Evolutionary conservation across 257 asterid genomes (phyloP).

Genomic region (Eucommia ulmoides): DNA sequence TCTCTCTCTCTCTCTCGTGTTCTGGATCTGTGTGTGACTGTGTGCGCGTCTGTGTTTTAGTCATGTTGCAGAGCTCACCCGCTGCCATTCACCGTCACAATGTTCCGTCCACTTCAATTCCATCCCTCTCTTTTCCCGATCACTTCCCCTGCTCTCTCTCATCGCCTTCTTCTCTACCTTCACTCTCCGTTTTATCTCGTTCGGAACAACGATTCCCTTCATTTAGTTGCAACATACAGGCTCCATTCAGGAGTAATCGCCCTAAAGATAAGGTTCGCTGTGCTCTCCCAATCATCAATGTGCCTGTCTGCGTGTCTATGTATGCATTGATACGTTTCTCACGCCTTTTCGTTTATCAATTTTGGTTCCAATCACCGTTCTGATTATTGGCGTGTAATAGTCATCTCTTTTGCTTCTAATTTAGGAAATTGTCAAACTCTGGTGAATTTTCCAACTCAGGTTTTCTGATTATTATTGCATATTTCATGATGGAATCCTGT

Average conservation of each 20-base stretch:
- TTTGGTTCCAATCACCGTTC: not conserved
- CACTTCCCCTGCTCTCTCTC: slow-evolving; percentile 1
- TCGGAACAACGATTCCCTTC: not conserved
- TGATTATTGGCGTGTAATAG: not conserved
- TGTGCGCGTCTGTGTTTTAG: too few relatives aligned
- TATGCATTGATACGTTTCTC: not conserved
- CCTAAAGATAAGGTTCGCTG: slow-evolving; percentile 12
- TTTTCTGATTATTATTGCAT: not conserved
- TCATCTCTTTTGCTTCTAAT: not conserved
- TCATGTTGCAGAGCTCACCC: not conserved
- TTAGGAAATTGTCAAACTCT: not conserved
- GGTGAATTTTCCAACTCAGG: not conserved
- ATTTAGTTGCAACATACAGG: not conserved
- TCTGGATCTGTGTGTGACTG: not conserved
- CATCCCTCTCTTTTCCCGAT: slow-evolving; percentile 7
- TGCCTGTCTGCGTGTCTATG: not conserved
- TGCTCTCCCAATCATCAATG: not conserved
- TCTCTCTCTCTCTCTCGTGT: slow-evolving; percentile 1
- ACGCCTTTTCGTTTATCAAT: not conserved
- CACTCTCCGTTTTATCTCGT: not conserved
- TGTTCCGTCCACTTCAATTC: slow-evolving; percentile 8
- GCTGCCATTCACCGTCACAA: slow-evolving; percentile 2
- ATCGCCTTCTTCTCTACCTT: slow-evolving; percentile 3
- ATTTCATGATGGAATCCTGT: slow-evolving; percentile 2
- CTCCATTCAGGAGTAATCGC: slow-evolving; percentile 7